These are phyloP conservation scores for Pichia pseudocactophila DNA, from an alignment of 805 yeast species.

Conservation along the genomic window DNA sequence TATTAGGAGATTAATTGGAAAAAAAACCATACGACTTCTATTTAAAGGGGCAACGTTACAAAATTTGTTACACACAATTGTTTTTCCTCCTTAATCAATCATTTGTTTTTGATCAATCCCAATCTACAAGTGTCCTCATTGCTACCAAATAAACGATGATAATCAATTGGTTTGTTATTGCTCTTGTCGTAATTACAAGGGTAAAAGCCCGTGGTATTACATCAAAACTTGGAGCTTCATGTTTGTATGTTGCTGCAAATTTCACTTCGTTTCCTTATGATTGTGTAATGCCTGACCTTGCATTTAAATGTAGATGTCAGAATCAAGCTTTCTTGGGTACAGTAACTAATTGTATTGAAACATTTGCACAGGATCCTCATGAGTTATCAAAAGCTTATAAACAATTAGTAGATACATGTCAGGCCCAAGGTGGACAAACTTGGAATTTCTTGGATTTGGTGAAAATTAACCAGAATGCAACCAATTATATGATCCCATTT, in stretches of 20 bases:
- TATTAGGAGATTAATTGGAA: neutral
- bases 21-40: no score
- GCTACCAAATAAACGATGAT: neutral
- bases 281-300: slow-evolving; percentile 27
- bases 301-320: slow-evolving; percentile 28
- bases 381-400: slow-evolving; percentile 25
- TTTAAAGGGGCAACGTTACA: neutral
- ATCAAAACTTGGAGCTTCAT: slow-evolving; percentile 30
- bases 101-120: no score
- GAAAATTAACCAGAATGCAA: slow-evolving; percentile 23
- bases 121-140: no score
- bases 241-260: slow-evolving; percentile 28
- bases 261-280: slow-evolving; percentile 27
- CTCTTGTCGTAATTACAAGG: neutral
- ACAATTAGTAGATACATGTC: slow-evolving; percentile 29
- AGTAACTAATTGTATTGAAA: slow-evolving; percentile 28
- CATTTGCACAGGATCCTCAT: slow-evolving; percentile 20
- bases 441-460: slow-evolving; percentile 24
- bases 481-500: slow-evolving; percentile 16
- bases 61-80: no score
- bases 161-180: neutral
- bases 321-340: slow-evolving; percentile 30
- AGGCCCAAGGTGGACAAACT: slow-evolving; percentile 24
- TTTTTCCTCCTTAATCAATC: no score
- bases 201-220: slow-evolving; percentile 23